Evolutionary conservation across 441 rosid species (phyloP).

Genomic region (Hura crepitans): DNA sequence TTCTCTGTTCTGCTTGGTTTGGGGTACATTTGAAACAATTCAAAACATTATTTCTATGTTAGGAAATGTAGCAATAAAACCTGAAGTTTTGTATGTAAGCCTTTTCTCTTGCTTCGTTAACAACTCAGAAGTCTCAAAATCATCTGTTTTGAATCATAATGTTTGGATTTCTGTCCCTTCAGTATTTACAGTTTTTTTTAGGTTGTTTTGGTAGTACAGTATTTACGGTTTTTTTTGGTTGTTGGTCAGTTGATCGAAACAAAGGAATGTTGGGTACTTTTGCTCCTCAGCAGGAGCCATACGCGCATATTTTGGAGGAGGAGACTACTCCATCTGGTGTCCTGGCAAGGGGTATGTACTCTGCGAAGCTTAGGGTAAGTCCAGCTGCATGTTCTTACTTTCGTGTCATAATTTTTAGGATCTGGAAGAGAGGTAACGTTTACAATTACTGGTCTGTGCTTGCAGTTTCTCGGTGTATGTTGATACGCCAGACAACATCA

Average conservation of each 20-base stretch:
- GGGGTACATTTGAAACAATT: background rate
- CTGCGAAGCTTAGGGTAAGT: slow-evolving; percentile 69
- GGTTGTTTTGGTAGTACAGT: background rate
- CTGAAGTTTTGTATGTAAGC: background rate
- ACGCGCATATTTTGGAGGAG: slow-evolving; percentile 52
- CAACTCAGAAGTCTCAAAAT: background rate
- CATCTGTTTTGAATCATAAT: no score
- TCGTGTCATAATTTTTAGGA: background rate
- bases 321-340: slow-evolving; percentile 78
- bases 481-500: no score
- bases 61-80: background rate
- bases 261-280: slow-evolving; percentile 87
- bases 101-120: background rate
- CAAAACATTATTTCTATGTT: background rate
- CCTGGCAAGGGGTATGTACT: slow-evolving; percentile 67
- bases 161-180: background rate
- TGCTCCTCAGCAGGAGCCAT: slow-evolving; percentile 64
- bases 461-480: no score
- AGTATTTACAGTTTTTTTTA: background rate
- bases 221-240: slow-evolving; percentile 1
- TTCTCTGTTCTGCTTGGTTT: background rate
- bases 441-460: background rate
- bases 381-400: background rate
- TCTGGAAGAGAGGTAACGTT: background rate
- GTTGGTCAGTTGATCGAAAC: slow-evolving; percentile 52